A percentile compares a stretch with the other conserved stretches of the same genome.
Evolutionary conservation across 805 yeast species (phyloP).

Genomic region (Candida dajiaensis): DNA sequence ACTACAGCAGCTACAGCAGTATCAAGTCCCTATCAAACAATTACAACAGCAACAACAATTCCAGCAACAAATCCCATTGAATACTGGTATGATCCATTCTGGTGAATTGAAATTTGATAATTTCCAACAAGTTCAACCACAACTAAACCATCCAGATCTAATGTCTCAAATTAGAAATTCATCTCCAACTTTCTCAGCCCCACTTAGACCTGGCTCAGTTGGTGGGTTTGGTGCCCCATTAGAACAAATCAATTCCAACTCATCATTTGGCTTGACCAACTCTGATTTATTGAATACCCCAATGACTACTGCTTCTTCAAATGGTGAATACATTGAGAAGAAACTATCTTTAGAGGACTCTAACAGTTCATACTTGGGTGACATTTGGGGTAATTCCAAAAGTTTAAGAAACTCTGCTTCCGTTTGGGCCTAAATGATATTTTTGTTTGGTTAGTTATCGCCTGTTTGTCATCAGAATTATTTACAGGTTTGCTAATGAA

Average conservation of each 20-base stretch:
- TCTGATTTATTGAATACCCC: constrained; percentile 13
- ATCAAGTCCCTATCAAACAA: constrained; percentile 1
- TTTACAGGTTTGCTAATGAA: background rate
- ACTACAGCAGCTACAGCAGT: constrained; percentile 1
- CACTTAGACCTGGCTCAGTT: constrained; percentile 12
- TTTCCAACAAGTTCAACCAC: constrained; percentile 12
- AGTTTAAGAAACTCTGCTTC: constrained; percentile 19
- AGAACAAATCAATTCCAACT: constrained; percentile 12
- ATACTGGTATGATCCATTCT: background rate
- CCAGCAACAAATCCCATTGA: background rate
- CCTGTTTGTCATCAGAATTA: too few relatives aligned
- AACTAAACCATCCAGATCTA: constrained; percentile 10
- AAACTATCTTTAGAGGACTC: constrained; percentile 17
- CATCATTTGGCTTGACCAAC: constrained; percentile 13
- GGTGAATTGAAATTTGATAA: constrained; percentile 6
- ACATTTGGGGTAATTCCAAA: constrained; percentile 23
- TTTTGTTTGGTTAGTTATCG: background rate
- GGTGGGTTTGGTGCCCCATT: constrained; percentile 12
- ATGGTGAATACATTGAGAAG: constrained; percentile 10
- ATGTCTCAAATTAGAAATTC: constrained; percentile 11
- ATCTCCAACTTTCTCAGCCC: constrained; percentile 14
- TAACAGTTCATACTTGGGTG: constrained; percentile 17
- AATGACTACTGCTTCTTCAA: constrained; percentile 7
- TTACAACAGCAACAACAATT: background rate
- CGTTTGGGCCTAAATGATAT: constrained; percentile 22